phyloP scores from a whole-genome alignment of 768 basidiomycete genomes.

The Boletus subparvulus region DNA sequence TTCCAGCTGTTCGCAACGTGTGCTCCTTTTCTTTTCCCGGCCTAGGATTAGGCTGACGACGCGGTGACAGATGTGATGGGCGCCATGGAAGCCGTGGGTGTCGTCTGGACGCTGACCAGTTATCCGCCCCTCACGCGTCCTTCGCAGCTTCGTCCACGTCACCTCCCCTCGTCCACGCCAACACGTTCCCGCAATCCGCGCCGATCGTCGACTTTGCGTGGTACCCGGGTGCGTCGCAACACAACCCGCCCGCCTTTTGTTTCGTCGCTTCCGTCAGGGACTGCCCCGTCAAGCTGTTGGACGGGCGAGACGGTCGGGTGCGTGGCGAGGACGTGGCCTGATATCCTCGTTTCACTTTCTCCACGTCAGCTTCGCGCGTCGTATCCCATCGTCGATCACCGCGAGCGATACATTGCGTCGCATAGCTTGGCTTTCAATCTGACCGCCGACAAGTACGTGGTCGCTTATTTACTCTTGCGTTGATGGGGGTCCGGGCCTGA shows the following conservation, averaged over 20 bases:
- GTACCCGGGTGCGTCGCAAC: slow-evolving; percentile 74
- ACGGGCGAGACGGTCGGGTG: slow-evolving; percentile 77
- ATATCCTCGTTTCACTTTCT: not conserved
- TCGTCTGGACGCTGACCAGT: not conserved
- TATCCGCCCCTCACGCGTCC: no score
- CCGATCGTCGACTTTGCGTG: slow-evolving; percentile 79
- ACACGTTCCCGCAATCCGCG: slow-evolving; percentile 52
- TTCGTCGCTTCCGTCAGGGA: slow-evolving; percentile 84
- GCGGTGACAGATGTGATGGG: not conserved
- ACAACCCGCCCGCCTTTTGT: slow-evolving; percentile 67
- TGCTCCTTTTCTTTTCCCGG: not conserved
- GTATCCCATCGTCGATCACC: slow-evolving; percentile 88
- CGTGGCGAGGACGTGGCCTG: slow-evolving; percentile 12
- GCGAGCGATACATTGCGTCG: slow-evolving; percentile 89
- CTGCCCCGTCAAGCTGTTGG: slow-evolving; percentile 80
- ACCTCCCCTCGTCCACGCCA: slow-evolving; percentile 12
- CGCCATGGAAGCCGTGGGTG: not conserved
- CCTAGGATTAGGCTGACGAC: not conserved
- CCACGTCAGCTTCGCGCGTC: slow-evolving; percentile 78
- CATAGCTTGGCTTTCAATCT: slow-evolving; percentile 79
- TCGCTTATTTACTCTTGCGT: not conserved
- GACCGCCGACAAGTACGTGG: slow-evolving; percentile 56
- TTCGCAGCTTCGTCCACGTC: not conserved
- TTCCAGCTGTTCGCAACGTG: slow-evolving; percentile 58
- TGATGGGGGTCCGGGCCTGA: not conserved